phyloP scores from a whole-genome alignment of 176 grass and related monocot genomes.

The Oryza brachyantha region DNA sequence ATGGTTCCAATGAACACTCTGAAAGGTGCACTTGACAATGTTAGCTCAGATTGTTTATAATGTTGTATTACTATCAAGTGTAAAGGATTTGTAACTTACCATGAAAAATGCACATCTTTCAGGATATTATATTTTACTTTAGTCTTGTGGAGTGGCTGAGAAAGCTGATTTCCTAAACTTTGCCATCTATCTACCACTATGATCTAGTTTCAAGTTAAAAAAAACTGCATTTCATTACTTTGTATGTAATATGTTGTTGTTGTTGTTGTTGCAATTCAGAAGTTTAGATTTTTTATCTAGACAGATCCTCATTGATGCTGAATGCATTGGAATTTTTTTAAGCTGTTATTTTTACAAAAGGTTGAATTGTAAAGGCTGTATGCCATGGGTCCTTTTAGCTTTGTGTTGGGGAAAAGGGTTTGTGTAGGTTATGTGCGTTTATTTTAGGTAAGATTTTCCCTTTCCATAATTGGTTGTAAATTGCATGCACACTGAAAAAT shows the following conservation, averaged over 20 bases:
- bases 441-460: neutral
- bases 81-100: too few species aligned
- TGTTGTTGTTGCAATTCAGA: neutral
- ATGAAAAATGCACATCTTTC: neutral
- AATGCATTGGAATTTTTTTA: conserved; percentile 1
- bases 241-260: neutral
- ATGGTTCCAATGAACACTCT: conserved; percentile 56
- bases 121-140: neutral
- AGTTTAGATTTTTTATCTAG: neutral
- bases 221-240: neutral
- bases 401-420: neutral
- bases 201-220: neutral
- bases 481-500: neutral
- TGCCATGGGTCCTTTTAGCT: neutral
- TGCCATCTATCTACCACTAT: neutral
- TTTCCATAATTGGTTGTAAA: neutral
- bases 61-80: neutral
- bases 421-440: neutral
- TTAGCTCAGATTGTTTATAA: conserved; percentile 16
- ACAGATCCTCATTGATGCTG: neutral
- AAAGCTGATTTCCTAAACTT: neutral
- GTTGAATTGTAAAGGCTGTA: neutral
- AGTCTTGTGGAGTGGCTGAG: neutral
- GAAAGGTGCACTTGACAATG: conserved; percentile 65
- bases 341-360: neutral